phyloP scores from a whole-genome alignment of 2,329 filamentous ascomycete genomes.

The Botrytis squamosa region DNA sequence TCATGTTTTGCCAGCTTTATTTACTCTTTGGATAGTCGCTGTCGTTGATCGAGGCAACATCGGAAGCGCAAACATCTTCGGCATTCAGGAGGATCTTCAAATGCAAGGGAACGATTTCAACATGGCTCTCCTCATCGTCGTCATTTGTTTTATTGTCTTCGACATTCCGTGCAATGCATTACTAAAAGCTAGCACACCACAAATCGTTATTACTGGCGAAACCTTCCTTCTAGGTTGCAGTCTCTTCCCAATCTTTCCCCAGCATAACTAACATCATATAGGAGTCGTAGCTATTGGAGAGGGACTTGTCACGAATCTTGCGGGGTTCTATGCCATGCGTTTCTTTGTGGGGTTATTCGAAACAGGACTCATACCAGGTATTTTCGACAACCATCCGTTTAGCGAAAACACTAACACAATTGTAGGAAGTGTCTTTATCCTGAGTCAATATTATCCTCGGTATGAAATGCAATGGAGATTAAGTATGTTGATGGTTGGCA shows the following conservation, averaged over 20 bases:
- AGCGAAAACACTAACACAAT: not conserved
- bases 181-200: not conserved
- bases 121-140: not conserved
- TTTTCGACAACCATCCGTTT: not conserved
- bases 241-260: not conserved
- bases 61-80: not conserved
- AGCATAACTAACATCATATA: not conserved
- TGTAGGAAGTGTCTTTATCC: not conserved
- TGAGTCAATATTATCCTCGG: not conserved
- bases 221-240: not conserved
- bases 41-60: not conserved
- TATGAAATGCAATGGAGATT: not conserved
- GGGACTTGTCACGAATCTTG: not conserved
- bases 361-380: not conserved
- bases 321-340: not conserved
- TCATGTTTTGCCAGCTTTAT: not conserved
- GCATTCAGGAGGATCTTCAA: not conserved
- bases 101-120: constrained; percentile 1
- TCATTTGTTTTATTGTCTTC: not conserved
- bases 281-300: not conserved
- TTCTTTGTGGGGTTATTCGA: not conserved
- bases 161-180: not conserved
- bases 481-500: not conserved
- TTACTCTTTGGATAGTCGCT: not conserved
- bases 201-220: not conserved